These are phyloP conservation scores for Hypoxylon sp. DNA, from an alignment of 2,329 filamentous ascomycete genomes.

Conservation along the genomic window DNA sequence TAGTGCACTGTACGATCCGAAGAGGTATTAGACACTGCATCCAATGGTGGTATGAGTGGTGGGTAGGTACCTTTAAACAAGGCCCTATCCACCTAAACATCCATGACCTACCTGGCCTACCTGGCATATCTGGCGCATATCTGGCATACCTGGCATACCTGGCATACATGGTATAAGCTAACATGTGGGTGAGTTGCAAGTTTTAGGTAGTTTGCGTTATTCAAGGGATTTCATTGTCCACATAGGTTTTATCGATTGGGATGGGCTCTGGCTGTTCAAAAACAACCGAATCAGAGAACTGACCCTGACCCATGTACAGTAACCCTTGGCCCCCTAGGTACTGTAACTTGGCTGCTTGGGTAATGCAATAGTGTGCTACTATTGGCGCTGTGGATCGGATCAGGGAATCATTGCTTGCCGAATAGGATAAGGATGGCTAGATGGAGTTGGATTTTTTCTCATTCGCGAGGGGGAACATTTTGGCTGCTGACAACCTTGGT, in stretches of 20 bases:
- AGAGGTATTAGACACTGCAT: slow-evolving; percentile 26
- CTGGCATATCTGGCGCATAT: slow-evolving; percentile 14
- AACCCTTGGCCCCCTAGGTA: slow-evolving; percentile 12
- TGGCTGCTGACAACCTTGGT: slow-evolving; percentile 12
- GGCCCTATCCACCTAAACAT: slow-evolving; percentile 29
- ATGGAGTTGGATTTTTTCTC: slow-evolving; percentile 26
- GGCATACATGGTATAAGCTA: slow-evolving; percentile 36
- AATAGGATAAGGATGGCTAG: slow-evolving; percentile 11
- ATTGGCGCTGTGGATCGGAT: slow-evolving; percentile 24
- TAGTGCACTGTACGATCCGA: slow-evolving; percentile 27
- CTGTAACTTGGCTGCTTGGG: slow-evolving; percentile 4
- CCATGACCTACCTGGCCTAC: slow-evolving; percentile 19
- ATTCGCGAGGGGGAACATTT: slow-evolving; percentile 26
- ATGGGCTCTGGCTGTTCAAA: slow-evolving; percentile 25
- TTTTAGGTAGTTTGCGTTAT: slow-evolving; percentile 44
- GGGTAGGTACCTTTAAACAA: slow-evolving; percentile 32
- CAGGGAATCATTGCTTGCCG: slow-evolving; percentile 24
- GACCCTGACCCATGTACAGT: slow-evolving; percentile 18
- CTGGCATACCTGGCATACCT: slow-evolving; percentile 9
- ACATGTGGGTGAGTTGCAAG: slow-evolving; percentile 43
- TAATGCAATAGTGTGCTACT: slow-evolving; percentile 31
- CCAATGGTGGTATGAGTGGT: slow-evolving; percentile 28
- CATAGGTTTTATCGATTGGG: slow-evolving; percentile 18
- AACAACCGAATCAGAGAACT: slow-evolving; percentile 28
- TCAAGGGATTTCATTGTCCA: slow-evolving; percentile 40